Evolutionary conservation across 2,329 filamentous ascomycete species (phyloP).

Genomic region (Colletotrichum neosansevieriae): DNA sequence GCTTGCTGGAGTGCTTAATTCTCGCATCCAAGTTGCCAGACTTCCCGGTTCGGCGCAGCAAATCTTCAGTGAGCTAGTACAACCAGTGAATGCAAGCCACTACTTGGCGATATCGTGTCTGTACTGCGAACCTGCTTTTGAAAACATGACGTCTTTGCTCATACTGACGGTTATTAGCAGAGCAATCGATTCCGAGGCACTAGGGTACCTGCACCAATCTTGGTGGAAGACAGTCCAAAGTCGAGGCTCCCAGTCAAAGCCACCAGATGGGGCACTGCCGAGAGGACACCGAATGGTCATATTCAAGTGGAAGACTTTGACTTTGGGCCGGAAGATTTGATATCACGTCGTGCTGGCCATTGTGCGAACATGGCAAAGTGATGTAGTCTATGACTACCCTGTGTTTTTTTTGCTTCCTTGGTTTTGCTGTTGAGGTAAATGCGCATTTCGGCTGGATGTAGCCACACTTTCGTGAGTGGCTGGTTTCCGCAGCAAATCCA

Average conservation of each 20-base stretch:
- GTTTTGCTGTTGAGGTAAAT: no score
- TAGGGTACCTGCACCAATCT: conserved; percentile 5
- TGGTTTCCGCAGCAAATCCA: conserved; percentile 3
- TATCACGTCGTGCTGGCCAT: no score
- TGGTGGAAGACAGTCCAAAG: neutral
- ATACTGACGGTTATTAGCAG: no score
- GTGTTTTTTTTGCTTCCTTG: no score
- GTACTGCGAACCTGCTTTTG: neutral
- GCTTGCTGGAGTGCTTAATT: neutral
- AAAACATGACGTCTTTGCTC: no score
- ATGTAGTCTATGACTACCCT: no score
- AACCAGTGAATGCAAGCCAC: no score
- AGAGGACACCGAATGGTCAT: neutral
- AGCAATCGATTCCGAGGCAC: neutral
- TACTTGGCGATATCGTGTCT: neutral
- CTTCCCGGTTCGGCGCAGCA: neutral
- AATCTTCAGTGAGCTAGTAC: neutral
- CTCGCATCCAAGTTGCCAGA: conserved; percentile 1
- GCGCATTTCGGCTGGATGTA: no score
- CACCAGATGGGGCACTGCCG: conserved; percentile 8
- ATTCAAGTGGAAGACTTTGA: no score
- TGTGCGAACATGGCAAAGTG: no score
- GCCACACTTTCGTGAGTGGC: neutral
- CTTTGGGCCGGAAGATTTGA: no score
- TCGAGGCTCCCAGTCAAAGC: neutral